Conservation (phyloP, 164 flowering plant species). For the Stephania japonica region DNA sequence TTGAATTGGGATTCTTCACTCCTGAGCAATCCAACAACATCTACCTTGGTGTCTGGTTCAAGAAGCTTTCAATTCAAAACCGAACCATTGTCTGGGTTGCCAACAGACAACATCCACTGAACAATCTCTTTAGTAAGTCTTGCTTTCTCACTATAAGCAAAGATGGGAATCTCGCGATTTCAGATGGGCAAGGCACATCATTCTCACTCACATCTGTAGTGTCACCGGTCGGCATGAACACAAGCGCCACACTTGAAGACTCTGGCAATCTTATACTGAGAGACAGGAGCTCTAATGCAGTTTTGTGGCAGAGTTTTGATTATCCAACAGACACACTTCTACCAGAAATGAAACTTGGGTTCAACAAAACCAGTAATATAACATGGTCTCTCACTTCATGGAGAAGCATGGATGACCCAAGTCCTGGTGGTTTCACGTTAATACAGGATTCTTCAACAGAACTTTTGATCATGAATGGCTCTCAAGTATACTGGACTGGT, state of each 20-base stretch:
- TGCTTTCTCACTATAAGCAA: constrained; percentile 19
- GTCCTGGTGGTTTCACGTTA: constrained; percentile 47
- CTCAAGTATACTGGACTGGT: constrained; percentile 19
- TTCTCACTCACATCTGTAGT: constrained; percentile 7
- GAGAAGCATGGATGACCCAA: constrained; percentile 57
- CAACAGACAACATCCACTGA: constrained; percentile 36
- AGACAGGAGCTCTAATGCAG: background rate
- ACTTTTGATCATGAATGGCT: constrained; percentile 17
- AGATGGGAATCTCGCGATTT: constrained; percentile 26
- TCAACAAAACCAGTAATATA: constrained; percentile 20
- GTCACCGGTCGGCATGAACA: constrained; percentile 8
- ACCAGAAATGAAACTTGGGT: constrained; percentile 41
- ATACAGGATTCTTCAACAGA: constrained; percentile 28
- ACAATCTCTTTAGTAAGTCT: constrained; percentile 10
- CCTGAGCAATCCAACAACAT: constrained; percentile 24
- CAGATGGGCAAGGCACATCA: constrained; percentile 12
- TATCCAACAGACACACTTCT: constrained; percentile 22
- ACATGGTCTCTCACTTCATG: constrained; percentile 41
- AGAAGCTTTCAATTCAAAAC: constrained; percentile 7
- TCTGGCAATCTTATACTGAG: constrained; percentile 30
- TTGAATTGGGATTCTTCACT: constrained; percentile 36
- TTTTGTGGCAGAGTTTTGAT: constrained; percentile 69
- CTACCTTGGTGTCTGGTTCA: constrained; percentile 36
- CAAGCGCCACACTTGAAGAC: constrained; percentile 23
- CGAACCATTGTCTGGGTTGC: constrained; percentile 36